These are phyloP conservation scores for Colletotrichum chlorophyti DNA, from an alignment of 2,329 filamentous ascomycete species.

Conservation along the genomic window DNA sequence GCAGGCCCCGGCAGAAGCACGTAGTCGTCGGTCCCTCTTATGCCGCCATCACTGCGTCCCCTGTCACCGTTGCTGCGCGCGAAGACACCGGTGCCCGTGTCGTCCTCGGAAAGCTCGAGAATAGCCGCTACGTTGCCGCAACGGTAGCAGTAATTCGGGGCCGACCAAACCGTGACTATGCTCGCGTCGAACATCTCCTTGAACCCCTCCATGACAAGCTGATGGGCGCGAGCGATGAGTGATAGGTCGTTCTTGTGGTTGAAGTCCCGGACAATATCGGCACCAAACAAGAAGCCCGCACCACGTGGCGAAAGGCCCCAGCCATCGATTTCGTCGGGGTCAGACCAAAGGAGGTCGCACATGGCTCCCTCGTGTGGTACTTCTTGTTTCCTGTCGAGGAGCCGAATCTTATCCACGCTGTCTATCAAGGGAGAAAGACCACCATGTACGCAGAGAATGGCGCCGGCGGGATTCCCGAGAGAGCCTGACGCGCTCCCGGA, in stretches of 20 bases:
- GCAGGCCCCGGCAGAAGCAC: conserved; percentile 70
- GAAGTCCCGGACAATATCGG: conserved; percentile 94
- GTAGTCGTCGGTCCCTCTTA: conserved; percentile 32
- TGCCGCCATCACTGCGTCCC: conserved; percentile 59
- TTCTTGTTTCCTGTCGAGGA: conserved; percentile 96
- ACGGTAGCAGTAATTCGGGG: conserved; percentile 95
- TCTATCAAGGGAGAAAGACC: conserved; percentile 91
- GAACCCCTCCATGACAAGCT: conserved; percentile 99
- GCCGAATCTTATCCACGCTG: conserved; percentile 91
- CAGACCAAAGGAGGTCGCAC: conserved; percentile 98
- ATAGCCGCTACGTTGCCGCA: conserved; percentile 97
- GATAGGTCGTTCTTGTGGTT: conserved; percentile 94
- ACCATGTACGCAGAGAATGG: conserved; percentile 94
- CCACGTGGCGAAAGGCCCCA: conserved; percentile 95
- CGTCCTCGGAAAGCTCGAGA: conserved; percentile 88
- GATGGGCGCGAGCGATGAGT: conserved; percentile 91
- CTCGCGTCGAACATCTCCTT: conserved; percentile 98
- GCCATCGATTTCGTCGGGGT: conserved; percentile 96
- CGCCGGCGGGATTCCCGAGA: conserved; percentile 75
- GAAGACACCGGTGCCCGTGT: conserved; percentile 74
- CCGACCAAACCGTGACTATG: conserved; percentile 99
- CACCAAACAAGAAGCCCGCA: conserved; percentile 93
- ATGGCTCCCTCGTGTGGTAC: conserved; percentile 98
- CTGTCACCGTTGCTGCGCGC: conserved; percentile 76
- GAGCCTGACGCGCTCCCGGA: conserved; percentile 71